Evolutionary conservation across 352 stramenopile species (phyloP), one percentile per base, ranked within the genome.

Genomic region (Phytophthora litchii): DNA sequence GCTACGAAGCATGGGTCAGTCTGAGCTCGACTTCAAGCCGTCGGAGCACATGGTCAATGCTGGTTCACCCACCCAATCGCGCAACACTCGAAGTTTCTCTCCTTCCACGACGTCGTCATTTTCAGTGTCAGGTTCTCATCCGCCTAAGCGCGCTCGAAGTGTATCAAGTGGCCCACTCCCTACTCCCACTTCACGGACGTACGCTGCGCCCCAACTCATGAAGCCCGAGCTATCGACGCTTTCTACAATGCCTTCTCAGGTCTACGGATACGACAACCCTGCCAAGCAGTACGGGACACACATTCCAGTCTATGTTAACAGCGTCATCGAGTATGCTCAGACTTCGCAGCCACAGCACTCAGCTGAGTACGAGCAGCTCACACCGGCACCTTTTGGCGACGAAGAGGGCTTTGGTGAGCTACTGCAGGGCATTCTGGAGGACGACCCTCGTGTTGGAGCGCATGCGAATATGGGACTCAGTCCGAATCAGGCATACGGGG

Each of bases 401-500:
- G 81, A 91, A 63, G 81, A 91, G 48, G 60, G 67, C 7, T 88
- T 91, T 52, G 76, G 79, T 21, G 81, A 91, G 46, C 64, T 91
- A 31, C 58, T 91, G 16, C 77, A 91, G 50, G 79, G 76, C 31
- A 89, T 91, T 60, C 64, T 89, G 0, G 81, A 91, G 43, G 81
- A 91, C 47, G 81, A 91, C 20, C 67, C 78, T 45, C 63, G 67
- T 38, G 41, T 75, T 56, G 40, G 41, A 50, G 21, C 50, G 16
- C 37, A 44, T 25, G 25, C 32, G 5, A 46, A 37, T 31, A 53
- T 71, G 34, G 41, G 44, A 21, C 48, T 72, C 31, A 52, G 46
- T 64, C 43, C 46, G 20, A 70, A 64, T 31, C 57, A 65, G 34
- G 38, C 21, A 19, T 65, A 63, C 17, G 42, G 42, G 5, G 42